Percentiles rank a stretch among this genome's conserved stretches.
Evolutionary conservation across 345 rosid species (phyloP).

Genomic region (Citrus mangshanensis): DNA sequence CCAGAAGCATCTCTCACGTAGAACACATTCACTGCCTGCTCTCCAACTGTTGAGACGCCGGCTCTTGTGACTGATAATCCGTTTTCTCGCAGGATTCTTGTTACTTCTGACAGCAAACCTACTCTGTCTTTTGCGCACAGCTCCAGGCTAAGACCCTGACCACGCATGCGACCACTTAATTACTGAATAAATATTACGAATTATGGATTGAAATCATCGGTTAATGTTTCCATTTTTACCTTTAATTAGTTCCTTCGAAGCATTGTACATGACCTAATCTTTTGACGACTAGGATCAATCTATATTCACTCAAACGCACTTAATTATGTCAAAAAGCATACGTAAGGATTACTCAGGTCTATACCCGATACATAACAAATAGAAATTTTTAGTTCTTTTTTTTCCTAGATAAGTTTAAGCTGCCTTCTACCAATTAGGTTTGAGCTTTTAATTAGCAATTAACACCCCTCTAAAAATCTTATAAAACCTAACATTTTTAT

Average conservation of each 20-base stretch:
- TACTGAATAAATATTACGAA: too few relatives aligned
- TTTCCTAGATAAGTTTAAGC: too few relatives aligned
- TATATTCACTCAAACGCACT: too few relatives aligned
- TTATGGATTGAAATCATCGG: background rate
- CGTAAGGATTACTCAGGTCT: too few relatives aligned
- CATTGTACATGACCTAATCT: background rate
- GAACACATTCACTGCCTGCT: slow-evolving; percentile 82
- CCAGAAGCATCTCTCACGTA: slow-evolving; percentile 87
- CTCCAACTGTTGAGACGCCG: slow-evolving; percentile 81
- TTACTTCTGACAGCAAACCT: slow-evolving; percentile 80
- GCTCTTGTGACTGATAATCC: slow-evolving; percentile 83
- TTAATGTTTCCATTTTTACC: background rate
- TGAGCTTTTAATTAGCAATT: too few relatives aligned
- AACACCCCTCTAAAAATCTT: too few relatives aligned
- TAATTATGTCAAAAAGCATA: too few relatives aligned
- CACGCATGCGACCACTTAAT: background rate
- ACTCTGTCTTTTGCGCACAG: slow-evolving; percentile 83
- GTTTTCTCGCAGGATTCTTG: slow-evolving; percentile 79
- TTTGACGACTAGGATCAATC: too few relatives aligned
- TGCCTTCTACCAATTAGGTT: too few relatives aligned
- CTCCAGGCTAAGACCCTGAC: slow-evolving; percentile 83
- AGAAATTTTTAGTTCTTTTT: too few relatives aligned
- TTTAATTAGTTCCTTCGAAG: background rate
- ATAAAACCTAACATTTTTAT: too few relatives aligned
- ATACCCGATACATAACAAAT: too few relatives aligned